Base-by-base conservation (phyloP, 1,139 yeast species). In the Hemisphaericaspora subhashii region DNA sequence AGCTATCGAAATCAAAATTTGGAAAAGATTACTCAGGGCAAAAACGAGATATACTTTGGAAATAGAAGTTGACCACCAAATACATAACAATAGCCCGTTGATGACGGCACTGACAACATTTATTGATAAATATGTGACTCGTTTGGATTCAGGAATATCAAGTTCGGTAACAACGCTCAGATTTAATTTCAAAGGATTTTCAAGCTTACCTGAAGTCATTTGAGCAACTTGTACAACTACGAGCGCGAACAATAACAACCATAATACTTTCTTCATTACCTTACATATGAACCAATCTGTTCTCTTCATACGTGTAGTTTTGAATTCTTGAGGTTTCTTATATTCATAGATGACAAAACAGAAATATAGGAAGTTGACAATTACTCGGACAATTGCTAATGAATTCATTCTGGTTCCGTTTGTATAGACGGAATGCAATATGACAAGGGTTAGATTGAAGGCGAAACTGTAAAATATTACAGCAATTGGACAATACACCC, bases 1-100 rank as follows among this genome's bases (percentile, higher is more conserved):
- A 16, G 48, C 36, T 4, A 53, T 46, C 4, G 54, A 47, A 17
- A 54, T 38, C 29, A 53, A 37, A 20, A 53, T 43, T 25, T 47
- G 47, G 10, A 45, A 33, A 3, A 51, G 31, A 18, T 50, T 51
- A 7, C 41, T 31, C 2, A 43, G 29, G n/a, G 44, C 44, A 39
- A 53, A 45, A 12, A 51, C 38, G 31, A 43, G 33, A 37, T 41
- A 39, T 26, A 46, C 41, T 12, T 48, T 36, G 15, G 50, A 41
- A 13, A 47, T 35, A 24, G 36, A 36, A 3, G 44, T 37, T 12
- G 42, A 41, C 53, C 55, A 49, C 47, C 51, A 46, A 6, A 48
- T 39, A 10, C 43, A 35, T 18, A 52, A 40, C n/a, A 51, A 36
- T 2, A 44, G 38, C 12, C 46, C 45, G 38, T 52, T 50, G 21